Evolutionary conservation across 192 early-diverging fungal genomes (phyloP).

Genomic region (Spinellus fusiger): DNA sequence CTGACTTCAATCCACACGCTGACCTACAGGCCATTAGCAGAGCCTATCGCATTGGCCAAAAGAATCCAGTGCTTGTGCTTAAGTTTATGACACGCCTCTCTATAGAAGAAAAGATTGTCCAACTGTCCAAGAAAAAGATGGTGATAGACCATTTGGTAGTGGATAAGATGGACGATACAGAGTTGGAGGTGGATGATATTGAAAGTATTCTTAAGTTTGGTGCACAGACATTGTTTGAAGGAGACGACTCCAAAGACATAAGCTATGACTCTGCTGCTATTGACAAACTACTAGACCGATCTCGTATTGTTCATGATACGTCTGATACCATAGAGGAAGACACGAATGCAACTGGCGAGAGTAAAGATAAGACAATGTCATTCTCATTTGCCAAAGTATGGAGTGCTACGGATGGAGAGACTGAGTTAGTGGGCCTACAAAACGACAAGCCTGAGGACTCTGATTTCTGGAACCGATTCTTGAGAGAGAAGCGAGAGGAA

Average conservation of each 20-base stretch:
- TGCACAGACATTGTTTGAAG: conserved; percentile 62
- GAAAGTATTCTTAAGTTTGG: conserved; percentile 64
- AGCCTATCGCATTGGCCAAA: conserved; percentile 73
- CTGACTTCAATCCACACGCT: conserved; percentile 68
- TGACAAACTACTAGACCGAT: conserved; percentile 54
- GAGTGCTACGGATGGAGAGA: conserved; percentile 34
- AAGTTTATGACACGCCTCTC: conserved; percentile 58
- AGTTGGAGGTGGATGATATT: conserved; percentile 47
- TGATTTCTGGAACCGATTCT: conserved; percentile 30
- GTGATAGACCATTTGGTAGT: conserved; percentile 73
- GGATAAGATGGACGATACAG: conserved; percentile 59
- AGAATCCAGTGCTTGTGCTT: conserved; percentile 54
- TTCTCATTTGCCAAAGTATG: conserved; percentile 17
- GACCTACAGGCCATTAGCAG: conserved; percentile 71
- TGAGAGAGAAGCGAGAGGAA: conserved; percentile 9
- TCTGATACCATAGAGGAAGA: not conserved
- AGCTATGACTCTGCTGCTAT: conserved; percentile 53
- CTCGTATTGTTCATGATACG: not conserved
- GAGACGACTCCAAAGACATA: conserved; percentile 36
- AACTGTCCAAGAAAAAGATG: conserved; percentile 71
- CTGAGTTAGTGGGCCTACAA: conserved; percentile 14
- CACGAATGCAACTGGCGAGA: not conserved
- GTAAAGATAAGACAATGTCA: not conserved
- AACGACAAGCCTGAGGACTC: not conserved
- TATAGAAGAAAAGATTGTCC: conserved; percentile 61